Conservation (phyloP, 495 filamentous ascomycete genomes). For the Lophiotrema nucula region DNA sequence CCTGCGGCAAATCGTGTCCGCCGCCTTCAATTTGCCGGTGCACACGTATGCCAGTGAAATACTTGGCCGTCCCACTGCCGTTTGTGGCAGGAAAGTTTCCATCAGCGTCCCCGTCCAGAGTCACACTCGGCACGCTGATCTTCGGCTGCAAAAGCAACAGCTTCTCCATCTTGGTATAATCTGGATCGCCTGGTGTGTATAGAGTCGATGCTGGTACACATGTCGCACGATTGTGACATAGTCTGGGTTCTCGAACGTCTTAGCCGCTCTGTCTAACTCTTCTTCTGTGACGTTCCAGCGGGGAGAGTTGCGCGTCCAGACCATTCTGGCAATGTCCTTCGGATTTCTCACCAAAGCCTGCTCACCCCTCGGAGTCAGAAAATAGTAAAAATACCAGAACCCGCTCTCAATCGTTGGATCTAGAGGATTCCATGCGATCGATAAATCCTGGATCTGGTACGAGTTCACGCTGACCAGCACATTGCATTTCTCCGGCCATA, state of each 20-base stretch:
- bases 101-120: no score
- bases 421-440: no score
- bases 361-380: background rate
- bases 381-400: background rate
- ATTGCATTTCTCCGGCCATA: no score
- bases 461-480: no score
- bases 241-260: background rate
- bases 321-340: background rate
- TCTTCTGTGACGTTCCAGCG: background rate
- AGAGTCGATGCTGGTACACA: background rate
- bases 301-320: background rate
- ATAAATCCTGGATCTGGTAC: no score
- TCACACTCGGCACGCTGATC: no score
- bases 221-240: background rate
- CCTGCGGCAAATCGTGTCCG: no score
- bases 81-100: no score
- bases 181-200: background rate
- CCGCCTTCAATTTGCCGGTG: no score
- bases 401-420: background rate
- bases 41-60: no score
- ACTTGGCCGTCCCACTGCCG: no score
- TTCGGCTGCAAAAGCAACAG: no score
- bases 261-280: background rate
- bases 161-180: background rate
- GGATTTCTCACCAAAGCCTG: background rate